These are phyloP conservation scores for Kodamaea sp. DNA, from an alignment of 1,139 yeast species.

Conservation along the genomic window DNA sequence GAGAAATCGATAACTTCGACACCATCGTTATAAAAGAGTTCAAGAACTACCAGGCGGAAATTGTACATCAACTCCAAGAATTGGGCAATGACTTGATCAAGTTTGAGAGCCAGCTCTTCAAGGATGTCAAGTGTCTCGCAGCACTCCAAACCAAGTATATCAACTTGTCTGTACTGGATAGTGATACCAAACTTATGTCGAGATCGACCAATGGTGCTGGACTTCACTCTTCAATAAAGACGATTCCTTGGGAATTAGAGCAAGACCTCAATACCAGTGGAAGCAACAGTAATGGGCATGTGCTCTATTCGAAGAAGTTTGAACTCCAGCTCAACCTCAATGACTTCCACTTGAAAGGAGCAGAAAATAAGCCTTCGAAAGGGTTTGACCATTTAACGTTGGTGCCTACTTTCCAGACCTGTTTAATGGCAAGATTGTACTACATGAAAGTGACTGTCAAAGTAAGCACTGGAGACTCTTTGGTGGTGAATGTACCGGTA, in stretches of 20 bases:
- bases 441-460: constrained; percentile 37
- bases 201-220: constrained; percentile 20
- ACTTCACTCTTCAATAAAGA: constrained; percentile 18
- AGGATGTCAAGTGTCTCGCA: constrained; percentile 42
- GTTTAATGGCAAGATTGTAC: constrained; percentile 54
- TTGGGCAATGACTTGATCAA: constrained; percentile 38
- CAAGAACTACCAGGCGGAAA: constrained; percentile 27
- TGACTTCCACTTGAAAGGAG: constrained; percentile 28
- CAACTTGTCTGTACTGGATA: constrained; percentile 19
- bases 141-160: constrained; percentile 35
- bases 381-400: constrained; percentile 39
- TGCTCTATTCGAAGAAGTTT: constrained; percentile 29
- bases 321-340: constrained; percentile 27
- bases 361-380: constrained; percentile 20
- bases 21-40: constrained; percentile 34
- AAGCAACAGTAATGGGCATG: constrained; percentile 17
- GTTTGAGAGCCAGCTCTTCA: constrained; percentile 38
- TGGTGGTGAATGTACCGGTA: constrained; percentile 41
- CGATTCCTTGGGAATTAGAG: constrained; percentile 30
- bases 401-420: constrained; percentile 59
- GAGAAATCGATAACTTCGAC: constrained; percentile 33
- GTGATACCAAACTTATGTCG: constrained; percentile 19
- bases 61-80: constrained; percentile 32
- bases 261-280: constrained; percentile 8
- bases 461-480: constrained; percentile 32